These are phyloP conservation scores for Tetrahymena thermophila DNA, from an alignment of 73 alveolate species.

Conservation along the genomic window DNA sequence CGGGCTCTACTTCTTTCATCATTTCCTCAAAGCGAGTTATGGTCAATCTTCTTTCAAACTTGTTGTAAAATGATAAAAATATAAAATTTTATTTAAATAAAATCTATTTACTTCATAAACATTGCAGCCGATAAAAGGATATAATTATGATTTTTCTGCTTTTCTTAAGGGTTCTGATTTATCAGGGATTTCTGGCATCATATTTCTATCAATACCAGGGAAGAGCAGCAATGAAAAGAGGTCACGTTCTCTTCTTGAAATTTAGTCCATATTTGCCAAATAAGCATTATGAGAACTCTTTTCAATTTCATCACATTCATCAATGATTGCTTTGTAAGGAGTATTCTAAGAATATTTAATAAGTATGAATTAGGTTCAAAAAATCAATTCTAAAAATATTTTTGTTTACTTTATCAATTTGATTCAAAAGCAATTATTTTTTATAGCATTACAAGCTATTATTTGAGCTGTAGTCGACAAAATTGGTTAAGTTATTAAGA, in stretches of 20 bases:
- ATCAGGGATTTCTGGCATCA: conserved; percentile 78
- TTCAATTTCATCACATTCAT: conserved; percentile 41
- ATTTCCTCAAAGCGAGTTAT: conserved; percentile 51
- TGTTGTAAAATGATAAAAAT: neutral
- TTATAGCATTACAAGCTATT: neutral
- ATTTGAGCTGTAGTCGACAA: neutral
- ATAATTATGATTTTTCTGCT: conserved; percentile 55
- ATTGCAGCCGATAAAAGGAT: conserved; percentile 70
- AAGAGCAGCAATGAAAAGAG: conserved; percentile 37
- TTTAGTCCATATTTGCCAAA: conserved; percentile 10
- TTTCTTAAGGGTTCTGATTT: conserved; percentile 65
- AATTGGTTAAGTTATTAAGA: neutral
- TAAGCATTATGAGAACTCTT: conserved; percentile 9
- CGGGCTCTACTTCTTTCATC: conserved; percentile 52
- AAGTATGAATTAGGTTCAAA: too few species aligned
- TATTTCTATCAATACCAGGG: conserved; percentile 74
- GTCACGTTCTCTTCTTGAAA: conserved; percentile 20
- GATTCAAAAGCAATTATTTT: conserved; percentile 1
- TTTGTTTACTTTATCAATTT: neutral
- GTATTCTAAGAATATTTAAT: neutral
- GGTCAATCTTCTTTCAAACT: conserved; percentile 65
- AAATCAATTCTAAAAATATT: neutral
- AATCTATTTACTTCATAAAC: conserved; percentile 35
- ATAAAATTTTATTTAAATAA: too few species aligned
- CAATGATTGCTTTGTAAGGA: neutral